Evolutionary conservation across 2,329 filamentous ascomycete species (phyloP).

Genomic region (Exophiala sideris): DNA sequence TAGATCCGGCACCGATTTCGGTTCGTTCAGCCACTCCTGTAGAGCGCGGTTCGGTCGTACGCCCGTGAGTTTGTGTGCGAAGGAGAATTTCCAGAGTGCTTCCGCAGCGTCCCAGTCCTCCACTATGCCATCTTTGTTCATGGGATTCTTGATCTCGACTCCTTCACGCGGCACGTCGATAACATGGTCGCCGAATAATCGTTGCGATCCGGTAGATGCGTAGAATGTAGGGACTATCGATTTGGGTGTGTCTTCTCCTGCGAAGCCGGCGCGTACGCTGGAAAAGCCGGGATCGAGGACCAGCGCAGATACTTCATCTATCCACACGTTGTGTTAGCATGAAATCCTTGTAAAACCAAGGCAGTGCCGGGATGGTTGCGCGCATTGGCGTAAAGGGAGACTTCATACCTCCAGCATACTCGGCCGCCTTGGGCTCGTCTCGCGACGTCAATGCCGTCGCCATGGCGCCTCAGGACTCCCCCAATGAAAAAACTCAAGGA

Average conservation of each 20-base stretch:
- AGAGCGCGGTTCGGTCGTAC: constrained; percentile 65
- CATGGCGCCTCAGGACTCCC: constrained; percentile 7
- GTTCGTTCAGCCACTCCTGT: constrained; percentile 75
- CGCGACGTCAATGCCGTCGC: constrained; percentile 23
- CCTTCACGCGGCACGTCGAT: constrained; percentile 72
- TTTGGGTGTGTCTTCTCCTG: constrained; percentile 95
- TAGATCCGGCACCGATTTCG: constrained; percentile 47
- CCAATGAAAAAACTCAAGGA: neutral
- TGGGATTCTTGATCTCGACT: constrained; percentile 87
- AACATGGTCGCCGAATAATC: constrained; percentile 84
- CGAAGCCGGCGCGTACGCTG: constrained; percentile 88
- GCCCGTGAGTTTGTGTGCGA: constrained; percentile 83
- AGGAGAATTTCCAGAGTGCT: constrained; percentile 87
- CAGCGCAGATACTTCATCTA: constrained; percentile 95
- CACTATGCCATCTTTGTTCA: constrained; percentile 82
- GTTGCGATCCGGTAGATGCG: constrained; percentile 57
- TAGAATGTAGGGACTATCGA: constrained; percentile 90
- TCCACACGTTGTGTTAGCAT: neutral
- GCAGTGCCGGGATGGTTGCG: neutral
- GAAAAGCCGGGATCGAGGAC: constrained; percentile 94
- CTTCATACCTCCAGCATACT: constrained; percentile 48
- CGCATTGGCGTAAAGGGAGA: constrained; percentile 12
- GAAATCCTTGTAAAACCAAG: neutral
- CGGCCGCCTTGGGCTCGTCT: constrained; percentile 41
- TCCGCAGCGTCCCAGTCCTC: constrained; percentile 94